Percentiles rank a stretch among this genome's conserved stretches.
phyloP scores from a whole-genome alignment of 345 rosid species.

The Conringia planisiliqua region DNA sequence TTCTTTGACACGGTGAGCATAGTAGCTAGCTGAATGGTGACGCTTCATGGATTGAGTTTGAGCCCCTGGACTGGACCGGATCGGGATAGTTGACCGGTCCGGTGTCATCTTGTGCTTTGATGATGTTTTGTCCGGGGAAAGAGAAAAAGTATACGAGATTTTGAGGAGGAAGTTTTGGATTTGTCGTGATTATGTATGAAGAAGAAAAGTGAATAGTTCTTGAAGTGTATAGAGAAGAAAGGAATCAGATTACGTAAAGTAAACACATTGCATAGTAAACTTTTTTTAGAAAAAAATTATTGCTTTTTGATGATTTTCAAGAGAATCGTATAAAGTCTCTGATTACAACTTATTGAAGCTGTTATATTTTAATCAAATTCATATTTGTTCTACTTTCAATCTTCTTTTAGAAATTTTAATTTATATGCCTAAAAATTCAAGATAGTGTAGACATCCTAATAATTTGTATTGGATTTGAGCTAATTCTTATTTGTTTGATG shows the following conservation, averaged over 20 bases:
- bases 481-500: too few species aligned
- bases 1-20: constrained; percentile 56
- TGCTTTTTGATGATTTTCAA: neutral
- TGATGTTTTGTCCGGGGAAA: neutral
- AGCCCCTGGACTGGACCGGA: constrained; percentile 10
- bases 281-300: neutral
- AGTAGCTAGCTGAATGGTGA: constrained; percentile 52
- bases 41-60: constrained; percentile 26
- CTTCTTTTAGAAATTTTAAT: neutral
- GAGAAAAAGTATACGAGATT: neutral
- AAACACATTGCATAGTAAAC: neutral
- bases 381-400: neutral
- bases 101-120: constrained; percentile 21
- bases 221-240: constrained; percentile 43
- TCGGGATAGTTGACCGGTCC: constrained; percentile 25
- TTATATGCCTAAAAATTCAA: neutral
- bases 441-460: too few species aligned
- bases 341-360: neutral
- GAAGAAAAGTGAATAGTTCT: constrained; percentile 28
- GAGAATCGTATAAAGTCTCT: constrained; percentile 25
- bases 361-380: neutral
- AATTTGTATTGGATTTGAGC: too few species aligned
- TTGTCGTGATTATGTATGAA: constrained; percentile 15
- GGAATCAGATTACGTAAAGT: constrained; percentile 42
- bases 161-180: constrained; percentile 13